Conservation (phyloP, 139 green algal species). For the Pseudopediastrum boryanum region DNA sequence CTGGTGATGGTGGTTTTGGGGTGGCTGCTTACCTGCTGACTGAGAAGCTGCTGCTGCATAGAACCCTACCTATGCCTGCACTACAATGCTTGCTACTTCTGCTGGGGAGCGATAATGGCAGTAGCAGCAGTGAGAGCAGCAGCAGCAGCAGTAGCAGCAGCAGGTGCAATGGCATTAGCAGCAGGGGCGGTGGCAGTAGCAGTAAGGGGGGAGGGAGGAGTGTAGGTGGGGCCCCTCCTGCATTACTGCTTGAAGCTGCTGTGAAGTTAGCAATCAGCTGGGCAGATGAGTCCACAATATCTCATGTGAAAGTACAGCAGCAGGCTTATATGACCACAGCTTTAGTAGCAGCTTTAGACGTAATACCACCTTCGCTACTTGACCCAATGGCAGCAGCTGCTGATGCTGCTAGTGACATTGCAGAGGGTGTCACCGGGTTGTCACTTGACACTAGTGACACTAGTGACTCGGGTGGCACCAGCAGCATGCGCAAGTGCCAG, state of each 20-base stretch:
- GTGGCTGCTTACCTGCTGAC: constrained; percentile 12
- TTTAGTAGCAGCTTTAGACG: constrained; percentile 2
- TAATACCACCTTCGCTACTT: constrained; percentile 5
- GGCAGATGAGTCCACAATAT: constrained; percentile 41
- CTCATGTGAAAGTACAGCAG: constrained; percentile 38
- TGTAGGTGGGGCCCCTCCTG: constrained; percentile 5
- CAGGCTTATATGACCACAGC: constrained; percentile 64
- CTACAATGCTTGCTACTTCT: not conserved
- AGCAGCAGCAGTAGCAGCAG: constrained; percentile 9
- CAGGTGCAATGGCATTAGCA: not conserved
- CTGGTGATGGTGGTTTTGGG: not conserved
- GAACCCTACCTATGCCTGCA: constrained; percentile 2
- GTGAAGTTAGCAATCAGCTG: constrained; percentile 45
- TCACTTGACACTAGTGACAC: constrained; percentile 1
- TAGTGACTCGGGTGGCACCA: not conserved
- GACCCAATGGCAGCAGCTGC: constrained; percentile 24
- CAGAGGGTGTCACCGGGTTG: constrained; percentile 4
- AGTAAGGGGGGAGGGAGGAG: not conserved
- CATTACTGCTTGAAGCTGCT: constrained; percentile 30
- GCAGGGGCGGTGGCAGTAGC: not conserved
- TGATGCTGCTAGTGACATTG: constrained; percentile 24
- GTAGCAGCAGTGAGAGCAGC: not conserved
- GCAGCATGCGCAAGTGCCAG: not conserved
- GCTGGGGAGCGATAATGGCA: not conserved
- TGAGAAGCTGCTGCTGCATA: constrained; percentile 35